Percentiles rank a stretch among this genome's conserved stretches.
phyloP scores from a whole-genome alignment of 1,284 basidiomycete species.

The Lignosus rhinocerotis region DNA sequence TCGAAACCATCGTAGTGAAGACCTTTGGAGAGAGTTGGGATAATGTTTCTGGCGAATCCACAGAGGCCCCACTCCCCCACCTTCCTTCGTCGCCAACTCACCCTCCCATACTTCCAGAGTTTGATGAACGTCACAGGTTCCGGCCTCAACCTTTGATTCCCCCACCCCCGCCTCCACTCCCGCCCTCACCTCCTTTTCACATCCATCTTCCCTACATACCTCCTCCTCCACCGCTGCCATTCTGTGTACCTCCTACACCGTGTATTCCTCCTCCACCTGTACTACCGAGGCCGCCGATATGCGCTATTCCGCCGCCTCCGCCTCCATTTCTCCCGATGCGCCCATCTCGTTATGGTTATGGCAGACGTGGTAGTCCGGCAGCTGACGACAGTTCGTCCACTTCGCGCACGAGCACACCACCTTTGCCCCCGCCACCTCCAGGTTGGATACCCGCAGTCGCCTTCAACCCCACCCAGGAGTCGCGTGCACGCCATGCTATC shows the following conservation, averaged over 20 bases:
- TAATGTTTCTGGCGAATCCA: not conserved
- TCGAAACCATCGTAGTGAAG: constrained; percentile 50
- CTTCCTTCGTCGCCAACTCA: constrained; percentile 14
- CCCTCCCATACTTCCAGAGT: not conserved
- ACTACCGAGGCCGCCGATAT: not conserved
- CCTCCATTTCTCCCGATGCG: constrained; percentile 2
- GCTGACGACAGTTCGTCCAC: not conserved
- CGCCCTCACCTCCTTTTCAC: not conserved
- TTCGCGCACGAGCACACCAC: not conserved
- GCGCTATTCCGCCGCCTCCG: not conserved
- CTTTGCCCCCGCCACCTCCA: not conserved
- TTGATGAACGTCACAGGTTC: not conserved
- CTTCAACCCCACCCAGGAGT: constrained; percentile 1
- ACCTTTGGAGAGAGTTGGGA: constrained; percentile 43
- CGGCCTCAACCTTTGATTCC: not conserved
- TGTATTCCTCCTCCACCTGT: not conserved
- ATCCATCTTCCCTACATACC: not conserved
- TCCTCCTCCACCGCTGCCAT: not conserved
- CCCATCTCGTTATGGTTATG: not conserved
- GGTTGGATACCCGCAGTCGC: constrained; percentile 5
- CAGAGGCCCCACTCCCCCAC: constrained; percentile 6
- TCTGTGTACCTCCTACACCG: not conserved
- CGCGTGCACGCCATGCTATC: too few species aligned
- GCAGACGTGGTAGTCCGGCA: not conserved
- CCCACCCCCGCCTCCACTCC: constrained; percentile 1